Base-by-base conservation (phyloP, 1,284 basidiomycete genomes). In the Rhodotorula glutinis region DNA sequence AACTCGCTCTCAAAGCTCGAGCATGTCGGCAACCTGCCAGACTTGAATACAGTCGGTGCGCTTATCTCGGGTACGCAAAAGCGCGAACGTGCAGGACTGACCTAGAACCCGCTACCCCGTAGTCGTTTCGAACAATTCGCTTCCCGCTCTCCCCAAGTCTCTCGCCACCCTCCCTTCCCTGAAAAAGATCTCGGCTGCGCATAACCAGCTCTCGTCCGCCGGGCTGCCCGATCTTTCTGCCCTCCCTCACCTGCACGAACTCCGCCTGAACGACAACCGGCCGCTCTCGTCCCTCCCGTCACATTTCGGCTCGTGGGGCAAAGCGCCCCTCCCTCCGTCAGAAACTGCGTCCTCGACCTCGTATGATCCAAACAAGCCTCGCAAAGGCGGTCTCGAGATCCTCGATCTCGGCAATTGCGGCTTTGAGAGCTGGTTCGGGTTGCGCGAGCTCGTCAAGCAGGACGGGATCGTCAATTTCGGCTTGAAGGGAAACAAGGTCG, bases 91-190 rank as follows among this genome's bases (percentile, higher is more conserved):
- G 29, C 13, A 14, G 51, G 19, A 27, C 25, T 11, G 23, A 23
- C 11, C 7, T 17, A 4, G 8, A 11, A 9, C 46, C 41, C 10
- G 16, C 14, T 4, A 2, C 38, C 46, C 25, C 33, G 8, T 54
- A 73, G 72, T 73, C 62, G 72, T 72, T 27, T 73, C 72, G 11
- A 66, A 73, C 67, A 73, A 73, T 63, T 21, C 55, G 8, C 62
- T 73, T 55, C 63, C 62, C 52, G 58, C 65, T 5, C 69, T 73
- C 41, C 72, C 72, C 2, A 27, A 60, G 10, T 56, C 71, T 7
- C 70, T 73, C 30, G 44, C 65, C 2, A 67, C 65, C 41, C 67
- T 73, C 23, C 65, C 65, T 9, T 44, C 63, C 17, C 67, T 73
- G 55, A 73, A 73, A 52, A 73, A 73, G 63, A 62, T 73, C 54